Conservation (phyloP, 495 filamentous ascomycete species). For the Penicillium salamii region DNA sequence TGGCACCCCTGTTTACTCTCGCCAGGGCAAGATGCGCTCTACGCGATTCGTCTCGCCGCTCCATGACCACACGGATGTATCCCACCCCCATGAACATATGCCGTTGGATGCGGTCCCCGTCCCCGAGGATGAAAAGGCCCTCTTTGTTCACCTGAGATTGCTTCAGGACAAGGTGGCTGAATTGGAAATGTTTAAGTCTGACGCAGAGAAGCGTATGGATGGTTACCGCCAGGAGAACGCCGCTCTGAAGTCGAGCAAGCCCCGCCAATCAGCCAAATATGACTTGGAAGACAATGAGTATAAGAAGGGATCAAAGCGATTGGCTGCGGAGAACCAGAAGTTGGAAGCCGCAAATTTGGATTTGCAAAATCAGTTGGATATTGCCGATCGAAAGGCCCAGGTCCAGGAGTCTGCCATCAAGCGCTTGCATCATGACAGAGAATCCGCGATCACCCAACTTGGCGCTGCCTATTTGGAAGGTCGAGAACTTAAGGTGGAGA, state of each 20-base stretch:
- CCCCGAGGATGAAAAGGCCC: slow-evolving; percentile 65
- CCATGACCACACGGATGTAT: slow-evolving; percentile 38
- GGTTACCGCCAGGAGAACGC: slow-evolving; percentile 57
- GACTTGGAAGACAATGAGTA: slow-evolving; percentile 37
- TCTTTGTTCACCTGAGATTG: slow-evolving; percentile 64
- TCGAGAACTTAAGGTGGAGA: slow-evolving; percentile 61
- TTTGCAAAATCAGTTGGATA: slow-evolving; percentile 56
- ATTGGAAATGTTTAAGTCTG: slow-evolving; percentile 58
- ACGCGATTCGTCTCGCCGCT: slow-evolving; percentile 57
- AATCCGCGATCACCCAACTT: slow-evolving; percentile 62
- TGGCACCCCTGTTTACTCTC: slow-evolving; percentile 61
- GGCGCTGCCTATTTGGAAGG: slow-evolving; percentile 60
- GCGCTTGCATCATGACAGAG: slow-evolving; percentile 60
- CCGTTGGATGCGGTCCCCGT: slow-evolving; percentile 63
- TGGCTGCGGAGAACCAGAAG: slow-evolving; percentile 51
- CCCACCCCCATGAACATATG: slow-evolving; percentile 40
- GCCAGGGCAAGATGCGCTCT: slow-evolving; percentile 44
- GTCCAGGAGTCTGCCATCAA: slow-evolving; percentile 59
- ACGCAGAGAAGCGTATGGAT: slow-evolving; percentile 53
- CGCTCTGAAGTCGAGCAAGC: slow-evolving; percentile 46
- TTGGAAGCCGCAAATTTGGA: slow-evolving; percentile 57
- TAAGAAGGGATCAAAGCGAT: slow-evolving; percentile 33
- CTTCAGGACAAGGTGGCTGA: slow-evolving; percentile 64
- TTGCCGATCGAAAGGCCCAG: slow-evolving; percentile 55
- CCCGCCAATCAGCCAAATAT: slow-evolving; percentile 43